These are phyloP conservation scores for Aspergillus udagawae DNA, from an alignment of 2,329 filamentous ascomycete genomes.

Conservation along the genomic window DNA sequence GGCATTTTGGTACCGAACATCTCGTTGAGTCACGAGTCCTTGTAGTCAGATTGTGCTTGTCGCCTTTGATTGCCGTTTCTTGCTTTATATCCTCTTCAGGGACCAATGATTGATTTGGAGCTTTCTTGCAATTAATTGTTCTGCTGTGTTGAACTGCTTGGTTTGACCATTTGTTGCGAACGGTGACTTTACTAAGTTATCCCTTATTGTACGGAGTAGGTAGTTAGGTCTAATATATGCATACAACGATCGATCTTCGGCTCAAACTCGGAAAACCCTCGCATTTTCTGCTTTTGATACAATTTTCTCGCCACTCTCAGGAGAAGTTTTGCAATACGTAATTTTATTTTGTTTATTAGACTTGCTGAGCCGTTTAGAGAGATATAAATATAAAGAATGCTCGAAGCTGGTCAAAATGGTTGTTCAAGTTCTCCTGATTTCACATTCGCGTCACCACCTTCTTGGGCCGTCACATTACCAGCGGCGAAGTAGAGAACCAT, in stretches of 20 bases:
- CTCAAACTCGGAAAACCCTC: not conserved
- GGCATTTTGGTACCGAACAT: conserved; percentile 49
- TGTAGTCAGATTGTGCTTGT: not conserved
- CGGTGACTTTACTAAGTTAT: not conserved
- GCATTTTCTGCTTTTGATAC: not conserved
- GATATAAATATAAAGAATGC: not conserved
- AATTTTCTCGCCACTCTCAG: not conserved
- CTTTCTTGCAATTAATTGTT: not conserved
- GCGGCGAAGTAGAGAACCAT: not conserved
- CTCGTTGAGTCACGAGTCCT: not conserved
- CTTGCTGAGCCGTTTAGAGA: not conserved
- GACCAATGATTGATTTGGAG: not conserved
- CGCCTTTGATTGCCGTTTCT: not conserved
- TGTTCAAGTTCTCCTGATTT: not conserved
- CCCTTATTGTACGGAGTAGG: not conserved
- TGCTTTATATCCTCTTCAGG: not conserved
- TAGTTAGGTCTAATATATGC: not conserved
- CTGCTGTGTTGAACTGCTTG: not conserved
- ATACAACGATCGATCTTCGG: not conserved
- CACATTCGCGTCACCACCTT: not conserved
- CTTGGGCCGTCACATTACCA: not conserved
- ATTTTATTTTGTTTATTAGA: not conserved
- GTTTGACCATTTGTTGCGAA: not conserved
- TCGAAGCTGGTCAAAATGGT: not conserved
- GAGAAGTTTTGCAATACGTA: not conserved